Conservation (phyloP, 2,329 filamentous ascomycete species). For the Hymenoscyphus fructigenus region DNA sequence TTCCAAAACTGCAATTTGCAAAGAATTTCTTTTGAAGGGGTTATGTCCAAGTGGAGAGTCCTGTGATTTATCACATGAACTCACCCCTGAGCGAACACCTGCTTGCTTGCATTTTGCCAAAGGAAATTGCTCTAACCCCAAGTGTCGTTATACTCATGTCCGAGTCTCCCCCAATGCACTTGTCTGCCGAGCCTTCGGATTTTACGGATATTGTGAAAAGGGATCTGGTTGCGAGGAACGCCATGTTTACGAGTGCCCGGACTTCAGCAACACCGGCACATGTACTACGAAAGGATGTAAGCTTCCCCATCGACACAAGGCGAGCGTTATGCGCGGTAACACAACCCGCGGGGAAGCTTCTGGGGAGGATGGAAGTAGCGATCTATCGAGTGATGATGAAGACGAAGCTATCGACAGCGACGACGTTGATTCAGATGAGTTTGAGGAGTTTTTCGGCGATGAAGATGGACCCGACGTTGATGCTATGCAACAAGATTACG, state of each 20-base stretch:
- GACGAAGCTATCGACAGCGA: constrained; percentile 67
- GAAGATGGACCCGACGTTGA: constrained; percentile 53
- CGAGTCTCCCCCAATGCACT: constrained; percentile 72
- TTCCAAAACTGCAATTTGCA: constrained; percentile 86
- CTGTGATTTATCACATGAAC: constrained; percentile 90
- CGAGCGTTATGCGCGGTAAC: constrained; percentile 71
- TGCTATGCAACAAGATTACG: constrained; percentile 58
- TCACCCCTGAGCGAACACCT: constrained; percentile 79
- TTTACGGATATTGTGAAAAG: constrained; percentile 84
- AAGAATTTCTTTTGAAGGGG: constrained; percentile 77
- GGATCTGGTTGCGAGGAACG: constrained; percentile 75
- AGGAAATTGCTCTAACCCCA: constrained; percentile 82
- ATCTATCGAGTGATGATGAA: constrained; percentile 78
- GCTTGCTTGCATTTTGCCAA: constrained; percentile 87
- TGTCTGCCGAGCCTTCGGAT: constrained; percentile 82
- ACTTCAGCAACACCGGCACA: constrained; percentile 86
- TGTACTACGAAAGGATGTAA: constrained; percentile 83
- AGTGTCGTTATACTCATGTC: constrained; percentile 86
- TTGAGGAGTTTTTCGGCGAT: constrained; percentile 62
- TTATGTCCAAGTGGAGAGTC: constrained; percentile 72
- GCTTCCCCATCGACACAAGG: constrained; percentile 83
- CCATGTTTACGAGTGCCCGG: constrained; percentile 90
- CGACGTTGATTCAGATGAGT: constrained; percentile 75
- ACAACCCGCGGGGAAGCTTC: constrained; percentile 43
- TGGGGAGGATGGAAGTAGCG: constrained; percentile 58